Base-by-base conservation (phyloP, 2,329 filamentous ascomycete genomes). In the Chalaropsis ovoidea region DNA sequence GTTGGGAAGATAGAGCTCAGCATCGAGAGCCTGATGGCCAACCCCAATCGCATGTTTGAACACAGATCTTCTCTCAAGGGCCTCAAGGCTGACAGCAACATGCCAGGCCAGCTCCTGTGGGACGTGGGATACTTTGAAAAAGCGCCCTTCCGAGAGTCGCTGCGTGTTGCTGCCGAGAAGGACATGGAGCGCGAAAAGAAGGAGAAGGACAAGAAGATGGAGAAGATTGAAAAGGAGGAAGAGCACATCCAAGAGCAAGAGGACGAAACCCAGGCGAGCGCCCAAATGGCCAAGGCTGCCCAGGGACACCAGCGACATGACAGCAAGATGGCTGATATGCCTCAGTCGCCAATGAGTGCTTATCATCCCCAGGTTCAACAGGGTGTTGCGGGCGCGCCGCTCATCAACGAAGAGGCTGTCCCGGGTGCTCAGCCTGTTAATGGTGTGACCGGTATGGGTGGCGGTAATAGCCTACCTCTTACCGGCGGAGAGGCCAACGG, bases 121-220 rank as follows among this genome's bases (percentile, higher is more conserved):
- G 93, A 96, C 74, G 90, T 97, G 60, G 94, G 93, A 6, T 97
- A 88, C 77, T 97, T 96, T 71, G 86, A 87, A 70, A 96, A 96
- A 77, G 90, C 92, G 0, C 85, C 91, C 70, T 91, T 96, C 77
- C 83, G 93, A 64, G 84, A 86, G 69, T 90, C 90, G 13, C 80
- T 97, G 58, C 83, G 90, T 49, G 96, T 91, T 0, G 66, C 43
- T 52, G 89, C 95, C 72, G 93, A 93, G 54, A 90, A 90, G 76
- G 88, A 70, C 6, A 64, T 65, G 61, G 61, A 67, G 49, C 61
- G 65, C n/a, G 65, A 67, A 42, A 62, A 60, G 24, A 64, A 67
- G 49, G 61, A 58, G 43, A 67, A 68, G 35, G 62, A 67, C 15
- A 56, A 65, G 45, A 56, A 60, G 54, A 35, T 62, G n/a, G 45